Evolutionary conservation across 2,329 filamentous ascomycete species (phyloP).

Genomic region (Elsinoe fawcettii): DNA sequence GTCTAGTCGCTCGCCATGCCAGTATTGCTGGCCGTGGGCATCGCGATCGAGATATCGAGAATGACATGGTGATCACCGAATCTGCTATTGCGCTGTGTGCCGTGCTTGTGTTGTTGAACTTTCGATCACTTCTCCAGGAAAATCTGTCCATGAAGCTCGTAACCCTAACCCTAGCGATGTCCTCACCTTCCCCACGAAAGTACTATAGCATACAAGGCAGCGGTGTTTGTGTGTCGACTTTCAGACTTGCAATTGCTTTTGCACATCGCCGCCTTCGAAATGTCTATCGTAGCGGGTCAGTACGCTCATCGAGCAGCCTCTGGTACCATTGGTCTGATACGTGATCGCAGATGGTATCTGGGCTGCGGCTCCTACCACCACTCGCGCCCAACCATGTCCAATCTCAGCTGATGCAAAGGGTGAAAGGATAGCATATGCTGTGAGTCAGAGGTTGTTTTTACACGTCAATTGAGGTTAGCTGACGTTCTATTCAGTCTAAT

Average conservation of each 20-base stretch:
- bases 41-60: neutral
- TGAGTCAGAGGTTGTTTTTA: constrained; percentile 39
- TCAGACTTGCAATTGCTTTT: neutral
- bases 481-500: constrained; percentile 56
- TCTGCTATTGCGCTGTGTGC: too few relatives aligned
- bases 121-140: too few relatives aligned
- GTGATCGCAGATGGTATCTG: constrained; percentile 57
- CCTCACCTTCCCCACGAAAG: neutral
- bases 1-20: neutral
- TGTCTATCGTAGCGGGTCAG: constrained; percentile 24
- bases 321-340: neutral
- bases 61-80: neutral
- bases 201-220: neutral
- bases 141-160: neutral
- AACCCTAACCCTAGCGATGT: constrained; percentile 1
- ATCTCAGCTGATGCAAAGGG: constrained; percentile 84
- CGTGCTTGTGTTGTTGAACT: too few relatives aligned
- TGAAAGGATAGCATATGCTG: constrained; percentile 85
- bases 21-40: constrained; percentile 1
- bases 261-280: constrained; percentile 8
- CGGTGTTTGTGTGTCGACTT: neutral
- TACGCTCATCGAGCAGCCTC: too few relatives aligned
- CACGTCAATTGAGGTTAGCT: constrained; percentile 3
- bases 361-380: constrained; percentile 75
- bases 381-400: constrained; percentile 78